These are phyloP conservation scores for Wickerhamiella nectarea DNA, from an alignment of 805 yeast species.

Conservation along the genomic window DNA sequence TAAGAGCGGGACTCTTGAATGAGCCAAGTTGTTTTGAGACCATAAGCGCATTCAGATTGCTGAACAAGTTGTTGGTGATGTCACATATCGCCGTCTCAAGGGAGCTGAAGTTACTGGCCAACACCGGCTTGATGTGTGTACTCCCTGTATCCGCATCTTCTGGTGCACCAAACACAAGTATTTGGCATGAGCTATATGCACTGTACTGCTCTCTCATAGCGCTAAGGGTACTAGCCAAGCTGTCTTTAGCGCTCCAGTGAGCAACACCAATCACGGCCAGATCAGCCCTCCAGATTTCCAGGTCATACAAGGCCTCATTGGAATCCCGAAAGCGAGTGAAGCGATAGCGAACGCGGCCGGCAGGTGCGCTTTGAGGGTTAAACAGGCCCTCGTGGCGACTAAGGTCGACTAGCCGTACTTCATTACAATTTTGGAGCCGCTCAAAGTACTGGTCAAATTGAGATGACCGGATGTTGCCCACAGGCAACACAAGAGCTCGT, in stretches of 20 bases:
- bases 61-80: conserved; percentile 48
- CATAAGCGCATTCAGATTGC: conserved; percentile 47
- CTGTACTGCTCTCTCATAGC: conserved; percentile 1
- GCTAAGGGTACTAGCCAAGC: conserved; percentile 22
- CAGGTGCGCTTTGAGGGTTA: conserved; percentile 76
- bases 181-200: conserved; percentile 5
- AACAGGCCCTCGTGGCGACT: conserved; percentile 28
- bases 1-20: conserved; percentile 57
- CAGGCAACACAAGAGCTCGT: conserved; percentile 54
- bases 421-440: conserved; percentile 36
- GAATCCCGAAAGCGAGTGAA: conserved; percentile 40
- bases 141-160: conserved; percentile 9
- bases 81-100: conserved; percentile 62
- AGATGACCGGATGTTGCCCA: conserved; percentile 34
- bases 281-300: conserved; percentile 78
- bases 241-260: conserved; percentile 22
- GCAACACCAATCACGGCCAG: conserved; percentile 37
- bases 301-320: conserved; percentile 60
- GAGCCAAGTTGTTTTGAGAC: conserved; percentile 68
- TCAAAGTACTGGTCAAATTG: conserved; percentile 34
- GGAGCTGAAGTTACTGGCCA: conserved; percentile 25
- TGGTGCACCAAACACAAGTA: conserved; percentile 37
- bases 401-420: conserved; percentile 63
- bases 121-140: conserved; percentile 16
- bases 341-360: conserved; percentile 56